phyloP scores from a whole-genome alignment of 2,329 filamentous ascomycete genomes.

The Fusarium stilboides region DNA sequence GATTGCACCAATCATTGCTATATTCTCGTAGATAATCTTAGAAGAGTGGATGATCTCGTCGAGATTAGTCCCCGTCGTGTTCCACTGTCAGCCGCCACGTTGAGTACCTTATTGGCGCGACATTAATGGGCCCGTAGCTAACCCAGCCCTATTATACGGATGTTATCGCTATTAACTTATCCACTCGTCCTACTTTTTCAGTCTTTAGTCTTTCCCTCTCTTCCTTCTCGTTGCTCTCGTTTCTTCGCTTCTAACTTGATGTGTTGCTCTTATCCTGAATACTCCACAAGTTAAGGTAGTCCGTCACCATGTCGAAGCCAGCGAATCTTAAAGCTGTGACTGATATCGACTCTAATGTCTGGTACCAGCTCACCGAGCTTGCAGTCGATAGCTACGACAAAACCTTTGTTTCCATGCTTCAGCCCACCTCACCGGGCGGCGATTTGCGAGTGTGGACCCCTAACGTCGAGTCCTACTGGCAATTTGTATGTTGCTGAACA shows the following conservation, averaged over 20 bases:
- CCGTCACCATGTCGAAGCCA: slow-evolving; percentile 13
- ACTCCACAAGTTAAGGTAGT: background rate
- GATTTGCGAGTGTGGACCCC: slow-evolving; percentile 45
- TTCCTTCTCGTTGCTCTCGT: background rate
- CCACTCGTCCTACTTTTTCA: background rate
- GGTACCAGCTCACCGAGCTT: slow-evolving; percentile 55
- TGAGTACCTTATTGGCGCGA: background rate
- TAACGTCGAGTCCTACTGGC: slow-evolving; percentile 24
- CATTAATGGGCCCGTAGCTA: background rate
- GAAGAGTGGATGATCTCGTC: background rate
- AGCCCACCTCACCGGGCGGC: slow-evolving; percentile 27
- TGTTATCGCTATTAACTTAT: background rate
- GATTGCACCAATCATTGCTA: background rate
- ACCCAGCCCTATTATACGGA: slow-evolving; percentile 21
- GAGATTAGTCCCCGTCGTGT: slow-evolving; percentile 1
- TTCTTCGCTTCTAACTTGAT: background rate
- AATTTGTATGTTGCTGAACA: slow-evolving; percentile 19
- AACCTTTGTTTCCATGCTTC: slow-evolving; percentile 44
- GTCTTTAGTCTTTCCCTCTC: background rate
- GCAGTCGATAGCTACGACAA: slow-evolving; percentile 52
- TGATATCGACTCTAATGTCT: slow-evolving; percentile 55
- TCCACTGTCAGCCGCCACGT: slow-evolving; percentile 10
- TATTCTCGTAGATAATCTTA: background rate
- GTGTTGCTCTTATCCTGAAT: background rate
- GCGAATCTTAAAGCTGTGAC: slow-evolving; percentile 31